Evolutionary conservation across 345 rosid species (phyloP).

Genomic region (Noccaea caerulescens): DNA sequence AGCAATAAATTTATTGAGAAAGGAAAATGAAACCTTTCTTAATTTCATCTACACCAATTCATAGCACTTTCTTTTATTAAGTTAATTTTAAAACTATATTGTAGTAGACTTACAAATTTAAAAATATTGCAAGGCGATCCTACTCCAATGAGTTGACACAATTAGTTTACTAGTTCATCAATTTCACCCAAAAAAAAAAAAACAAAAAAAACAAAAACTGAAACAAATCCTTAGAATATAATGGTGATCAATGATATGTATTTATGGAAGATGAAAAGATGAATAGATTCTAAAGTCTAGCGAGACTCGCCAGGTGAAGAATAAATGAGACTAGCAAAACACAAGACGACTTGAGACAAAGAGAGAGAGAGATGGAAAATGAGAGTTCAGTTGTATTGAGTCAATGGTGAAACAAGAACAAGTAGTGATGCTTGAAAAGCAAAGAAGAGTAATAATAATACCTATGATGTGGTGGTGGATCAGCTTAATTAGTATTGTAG

Average conservation of each 20-base stretch:
- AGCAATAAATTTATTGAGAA: conserved; percentile 2
- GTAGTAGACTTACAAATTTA: too few relatives aligned
- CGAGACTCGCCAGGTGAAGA: not conserved
- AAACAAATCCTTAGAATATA: too few relatives aligned
- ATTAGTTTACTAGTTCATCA: too few relatives aligned
- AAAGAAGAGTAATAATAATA: conserved; percentile 22
- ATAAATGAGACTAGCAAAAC: not conserved
- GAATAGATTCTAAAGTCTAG: too few relatives aligned
- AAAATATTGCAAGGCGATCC: too few relatives aligned
- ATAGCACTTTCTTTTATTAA: too few relatives aligned
- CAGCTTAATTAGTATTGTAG: conserved; percentile 28
- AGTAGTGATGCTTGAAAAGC: conserved; percentile 8
- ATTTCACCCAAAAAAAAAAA: too few relatives aligned
- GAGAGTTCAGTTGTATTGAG: conserved; percentile 6
- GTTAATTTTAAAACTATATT: too few relatives aligned
- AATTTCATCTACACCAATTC: not conserved
- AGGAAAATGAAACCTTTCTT: not conserved
- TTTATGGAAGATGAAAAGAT: too few relatives aligned
- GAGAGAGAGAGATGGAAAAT: not conserved
- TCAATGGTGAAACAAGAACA: conserved; percentile 24
- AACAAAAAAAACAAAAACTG: too few relatives aligned
- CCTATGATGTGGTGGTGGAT: conserved; percentile 26
- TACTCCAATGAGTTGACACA: too few relatives aligned
- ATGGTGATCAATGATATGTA: too few relatives aligned
- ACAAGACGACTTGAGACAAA: not conserved